These are phyloP conservation scores for Trichothecium roseum DNA, from an alignment of 2,329 filamentous ascomycete species.

Conservation along the genomic window DNA sequence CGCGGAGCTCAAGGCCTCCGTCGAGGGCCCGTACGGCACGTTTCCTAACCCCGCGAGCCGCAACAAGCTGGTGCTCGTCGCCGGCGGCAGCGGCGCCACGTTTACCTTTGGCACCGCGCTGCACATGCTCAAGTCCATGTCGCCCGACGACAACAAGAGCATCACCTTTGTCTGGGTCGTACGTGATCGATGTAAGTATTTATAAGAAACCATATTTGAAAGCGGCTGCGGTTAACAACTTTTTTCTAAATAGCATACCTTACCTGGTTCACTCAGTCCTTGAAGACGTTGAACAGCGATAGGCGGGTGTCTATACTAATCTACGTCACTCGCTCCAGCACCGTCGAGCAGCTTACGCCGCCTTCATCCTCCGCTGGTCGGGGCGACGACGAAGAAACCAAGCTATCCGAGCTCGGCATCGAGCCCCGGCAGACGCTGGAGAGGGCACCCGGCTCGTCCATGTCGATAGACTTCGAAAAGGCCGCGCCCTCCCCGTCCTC, in stretches of 20 bases:
- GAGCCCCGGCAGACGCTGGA: neutral
- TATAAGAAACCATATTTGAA: neutral
- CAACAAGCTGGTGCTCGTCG: constrained; percentile 48
- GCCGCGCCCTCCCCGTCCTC: neutral
- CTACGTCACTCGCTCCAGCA: constrained; percentile 19
- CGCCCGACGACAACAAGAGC: constrained; percentile 10
- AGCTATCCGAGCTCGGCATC: neutral
- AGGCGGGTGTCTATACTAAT: constrained; percentile 18
- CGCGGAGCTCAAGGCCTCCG: constrained; percentile 34
- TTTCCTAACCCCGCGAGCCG: constrained; percentile 39
- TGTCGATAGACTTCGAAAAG: constrained; percentile 3
- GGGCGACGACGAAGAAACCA: neutral
- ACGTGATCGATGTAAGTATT: constrained; percentile 21
- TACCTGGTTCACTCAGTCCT: constrained; percentile 25
- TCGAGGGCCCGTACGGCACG: constrained; percentile 50
- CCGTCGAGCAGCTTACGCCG: constrained; percentile 1
- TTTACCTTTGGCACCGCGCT: constrained; percentile 36
- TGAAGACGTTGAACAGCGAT: constrained; percentile 19
- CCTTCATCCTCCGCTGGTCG: neutral
- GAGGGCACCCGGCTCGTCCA: no score
- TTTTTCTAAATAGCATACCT: constrained; percentile 18
- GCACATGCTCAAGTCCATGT: constrained; percentile 19
- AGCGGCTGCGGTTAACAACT: neutral
- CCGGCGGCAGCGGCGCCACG: constrained; percentile 50
- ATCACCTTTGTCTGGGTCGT: constrained; percentile 31